These are phyloP conservation scores for Apiospora arundinis DNA, from an alignment of 2,329 filamentous ascomycete species.

Conservation along the genomic window DNA sequence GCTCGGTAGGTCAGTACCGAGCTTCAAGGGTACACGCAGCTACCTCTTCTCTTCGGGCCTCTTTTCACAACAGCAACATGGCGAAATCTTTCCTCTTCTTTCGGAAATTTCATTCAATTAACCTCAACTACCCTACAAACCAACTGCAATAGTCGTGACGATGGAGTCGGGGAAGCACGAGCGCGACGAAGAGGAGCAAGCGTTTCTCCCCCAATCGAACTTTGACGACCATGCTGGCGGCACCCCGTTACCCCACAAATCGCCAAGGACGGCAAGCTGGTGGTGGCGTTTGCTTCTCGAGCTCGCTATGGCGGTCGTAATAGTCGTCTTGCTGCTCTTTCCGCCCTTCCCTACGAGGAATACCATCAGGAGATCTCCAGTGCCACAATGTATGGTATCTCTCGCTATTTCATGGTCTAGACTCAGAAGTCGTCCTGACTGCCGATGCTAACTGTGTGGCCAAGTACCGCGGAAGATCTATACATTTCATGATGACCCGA, in stretches of 20 bases:
- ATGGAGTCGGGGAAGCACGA: slow-evolving; percentile 30
- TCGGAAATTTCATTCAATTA: not conserved
- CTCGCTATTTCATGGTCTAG: not conserved
- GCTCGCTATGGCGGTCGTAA: slow-evolving; percentile 37
- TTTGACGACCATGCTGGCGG: slow-evolving; percentile 24
- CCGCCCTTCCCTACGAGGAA: slow-evolving; percentile 27
- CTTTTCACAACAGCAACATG: not conserved
- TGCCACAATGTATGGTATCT: slow-evolving; percentile 39
- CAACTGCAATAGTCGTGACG: too few relatives aligned
- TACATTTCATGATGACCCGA: slow-evolving; percentile 40
- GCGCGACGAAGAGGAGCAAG: slow-evolving; percentile 38
- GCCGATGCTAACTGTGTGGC: not conserved
- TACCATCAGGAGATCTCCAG: slow-evolving; percentile 33
- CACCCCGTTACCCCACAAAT: not conserved
- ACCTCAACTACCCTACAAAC: not conserved
- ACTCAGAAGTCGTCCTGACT: slow-evolving; percentile 21
- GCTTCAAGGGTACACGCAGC: not conserved
- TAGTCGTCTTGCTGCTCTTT: slow-evolving; percentile 35
- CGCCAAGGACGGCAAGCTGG: slow-evolving; percentile 25
- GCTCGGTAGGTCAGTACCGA: not conserved
- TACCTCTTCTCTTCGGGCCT: not conserved
- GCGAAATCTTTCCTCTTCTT: not conserved
- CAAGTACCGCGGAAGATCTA: slow-evolving; percentile 44
- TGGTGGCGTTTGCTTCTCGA: slow-evolving; percentile 40
- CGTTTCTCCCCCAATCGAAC: slow-evolving; percentile 34